Evolutionary conservation across 1,284 basidiomycete species (phyloP), one percentile per base, ranked within the genome.

Genomic region (Fomitopsis betulina): DNA sequence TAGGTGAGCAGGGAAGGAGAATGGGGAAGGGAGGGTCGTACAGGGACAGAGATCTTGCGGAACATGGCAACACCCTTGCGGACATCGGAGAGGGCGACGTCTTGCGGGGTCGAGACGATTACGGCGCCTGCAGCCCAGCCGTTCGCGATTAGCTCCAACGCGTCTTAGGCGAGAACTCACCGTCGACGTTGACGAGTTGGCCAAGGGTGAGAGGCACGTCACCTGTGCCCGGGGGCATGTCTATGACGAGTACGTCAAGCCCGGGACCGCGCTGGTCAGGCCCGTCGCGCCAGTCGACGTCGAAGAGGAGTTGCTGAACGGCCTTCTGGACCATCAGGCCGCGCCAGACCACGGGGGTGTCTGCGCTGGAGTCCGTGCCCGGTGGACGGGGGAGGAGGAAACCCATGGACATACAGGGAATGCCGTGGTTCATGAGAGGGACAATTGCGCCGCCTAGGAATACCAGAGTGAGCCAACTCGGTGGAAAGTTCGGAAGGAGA

Each of bases 291-390:
- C 97, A 99, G 71, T 98, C 96, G 2, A 98, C 94, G 65, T 98
- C 95, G 69, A 99, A 98, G 0, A 98, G 80, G 0, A 99, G 79
- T 71, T 99, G 94, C 72, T 98, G 96, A 0, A 96, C 94, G 25
- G 96, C 96, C 71, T 99, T 99, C 76, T 97, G 96, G 1, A 99
- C 97, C 96, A 99, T 98, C 53, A 98, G 84, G 1, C 96, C 96
- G 39, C 96, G 82, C 96, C 96, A 99, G 25, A 96, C 94, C 19
- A 98, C 83, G 0, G 94, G 87, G 0, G 86, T 86, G 67, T 95
- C 91, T 38, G 80, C 78, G 53, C 76, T 75, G 33, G 78, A 74
- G 38, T 73, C 75, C 19, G 74, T 72, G 42, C 73, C 76, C 0
- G 76, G 63, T 1, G 76, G 66, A 33, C 76, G 76, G 3, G 88